Percentiles rank a stretch among this genome's conserved stretches.
Evolutionary conservation across 768 basidiomycete species (phyloP).

Genomic region (Pulveroboletus sp.): DNA sequence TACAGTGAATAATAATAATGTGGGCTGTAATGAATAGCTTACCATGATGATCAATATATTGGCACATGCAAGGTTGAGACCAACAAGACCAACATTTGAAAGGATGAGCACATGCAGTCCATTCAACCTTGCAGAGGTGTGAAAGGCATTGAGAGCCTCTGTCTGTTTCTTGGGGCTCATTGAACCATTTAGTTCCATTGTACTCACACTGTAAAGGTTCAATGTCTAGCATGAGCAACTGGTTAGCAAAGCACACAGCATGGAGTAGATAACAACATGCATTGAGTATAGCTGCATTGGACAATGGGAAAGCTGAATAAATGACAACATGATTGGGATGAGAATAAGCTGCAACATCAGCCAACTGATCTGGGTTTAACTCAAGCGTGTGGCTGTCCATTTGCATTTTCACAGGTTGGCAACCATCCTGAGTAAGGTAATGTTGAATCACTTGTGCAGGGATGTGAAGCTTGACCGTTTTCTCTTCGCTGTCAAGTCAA

Average conservation of each 20-base stretch:
- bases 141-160: neutral
- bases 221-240: neutral
- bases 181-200: neutral
- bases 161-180: neutral
- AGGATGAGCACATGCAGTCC: constrained; percentile 11
- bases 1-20: neutral
- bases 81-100: constrained; percentile 11
- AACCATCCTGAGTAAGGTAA: neutral
- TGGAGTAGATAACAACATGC: neutral
- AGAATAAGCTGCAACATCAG: neutral
- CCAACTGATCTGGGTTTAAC: neutral
- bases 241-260: neutral
- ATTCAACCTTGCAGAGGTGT: neutral
- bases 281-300: neutral
- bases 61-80: constrained; percentile 14
- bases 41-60: constrained; percentile 14
- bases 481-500: too few species aligned
- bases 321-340: neutral
- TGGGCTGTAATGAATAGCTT: neutral
- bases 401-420: neutral
- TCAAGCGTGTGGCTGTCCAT: neutral
- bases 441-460: neutral
- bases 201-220: neutral
- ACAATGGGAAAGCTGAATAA: neutral
- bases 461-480: neutral